Evolutionary conservation across 2,329 filamentous ascomycete genomes (phyloP), one percentile per base, ranked within the genome.

Genomic region (Emergomyces orientalis): DNA sequence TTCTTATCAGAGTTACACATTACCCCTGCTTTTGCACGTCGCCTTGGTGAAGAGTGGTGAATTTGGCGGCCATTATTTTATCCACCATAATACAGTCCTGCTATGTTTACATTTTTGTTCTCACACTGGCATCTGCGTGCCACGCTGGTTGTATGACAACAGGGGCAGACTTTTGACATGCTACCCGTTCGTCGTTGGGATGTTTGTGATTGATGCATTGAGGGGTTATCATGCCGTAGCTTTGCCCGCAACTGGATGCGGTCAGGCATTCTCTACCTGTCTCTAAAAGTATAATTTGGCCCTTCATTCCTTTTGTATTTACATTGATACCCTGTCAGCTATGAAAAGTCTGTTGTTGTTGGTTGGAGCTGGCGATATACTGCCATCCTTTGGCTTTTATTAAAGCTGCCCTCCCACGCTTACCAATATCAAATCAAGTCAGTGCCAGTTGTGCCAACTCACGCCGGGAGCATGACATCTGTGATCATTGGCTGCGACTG

Each of bases 151-250:
- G 56, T 59, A 59, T n/a, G 41, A 59, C 56, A 45, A 59, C 37
- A 59, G 56, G 39, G 56, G 56, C 56, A 45, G 22, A 47, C 41
- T 34, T 59, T 59, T 45, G 56, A 17, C 56, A 32, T 59, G 39
- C 47, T 59, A 59, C 56, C 39, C 14, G 56, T 37, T 30, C 22
- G n/a, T 59, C 25, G 39, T 59, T 59, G 27, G 39, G 14, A 27
- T 43, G n/a, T 34, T n/a, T n/a, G 11, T 45, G 39, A 45, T 59
- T 45, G 56, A 59, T 47, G 39, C 56, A 45, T 25, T 45, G 14
- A 25, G 27, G 9, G 22, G 30, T 59, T 27, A 19, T 22, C 41
- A 45, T 32, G 37, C 13, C 41, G 22, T 59, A 25, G 17, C 9
- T 32, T 34, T n/a, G 3, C 41, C 56, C 14, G 27, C 4, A 9